These are phyloP conservation scores for Monilinia aucupariae DNA, from an alignment of 2,329 filamentous ascomycete genomes.

Conservation along the genomic window DNA sequence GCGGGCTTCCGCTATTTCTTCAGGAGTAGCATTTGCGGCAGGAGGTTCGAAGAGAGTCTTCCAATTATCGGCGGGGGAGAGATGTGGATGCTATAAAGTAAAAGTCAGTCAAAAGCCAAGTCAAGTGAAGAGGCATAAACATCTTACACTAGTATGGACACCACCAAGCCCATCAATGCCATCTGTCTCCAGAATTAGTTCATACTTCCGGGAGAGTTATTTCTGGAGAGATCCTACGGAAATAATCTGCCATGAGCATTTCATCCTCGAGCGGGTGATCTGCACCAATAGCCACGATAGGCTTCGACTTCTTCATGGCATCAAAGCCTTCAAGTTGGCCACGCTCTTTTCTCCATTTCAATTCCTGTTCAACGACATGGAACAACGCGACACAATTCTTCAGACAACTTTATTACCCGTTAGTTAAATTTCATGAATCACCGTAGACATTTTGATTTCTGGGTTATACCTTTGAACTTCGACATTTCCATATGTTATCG, in stretches of 20 bases:
- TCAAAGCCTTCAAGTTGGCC: slow-evolving; percentile 67
- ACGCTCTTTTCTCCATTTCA: slow-evolving; percentile 69
- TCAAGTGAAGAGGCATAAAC: not conserved
- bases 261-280: slow-evolving; percentile 81
- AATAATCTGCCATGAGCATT: slow-evolving; percentile 74
- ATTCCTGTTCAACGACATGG: slow-evolving; percentile 84
- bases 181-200: slow-evolving; percentile 45
- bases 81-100: slow-evolving; percentile 58
- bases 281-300: slow-evolving; percentile 80
- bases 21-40: slow-evolving; percentile 44
- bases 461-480: slow-evolving; percentile 64
- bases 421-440: slow-evolving; percentile 8
- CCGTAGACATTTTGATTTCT: slow-evolving; percentile 20
- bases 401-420: slow-evolving; percentile 56
- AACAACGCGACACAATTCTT: slow-evolving; percentile 87
- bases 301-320: slow-evolving; percentile 65
- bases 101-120: slow-evolving; percentile 19
- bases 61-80: slow-evolving; percentile 71
- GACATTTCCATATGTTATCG: slow-evolving; percentile 91
- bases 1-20: slow-evolving; percentile 34
- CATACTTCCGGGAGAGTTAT: not conserved
- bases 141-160: slow-evolving; percentile 55
- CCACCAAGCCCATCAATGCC: slow-evolving; percentile 72
- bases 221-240: slow-evolving; percentile 55
- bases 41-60: slow-evolving; percentile 56